These are phyloP conservation scores for Glebionis coronaria DNA, from an alignment of 129 eudicot genomes.

Conservation along the genomic window DNA sequence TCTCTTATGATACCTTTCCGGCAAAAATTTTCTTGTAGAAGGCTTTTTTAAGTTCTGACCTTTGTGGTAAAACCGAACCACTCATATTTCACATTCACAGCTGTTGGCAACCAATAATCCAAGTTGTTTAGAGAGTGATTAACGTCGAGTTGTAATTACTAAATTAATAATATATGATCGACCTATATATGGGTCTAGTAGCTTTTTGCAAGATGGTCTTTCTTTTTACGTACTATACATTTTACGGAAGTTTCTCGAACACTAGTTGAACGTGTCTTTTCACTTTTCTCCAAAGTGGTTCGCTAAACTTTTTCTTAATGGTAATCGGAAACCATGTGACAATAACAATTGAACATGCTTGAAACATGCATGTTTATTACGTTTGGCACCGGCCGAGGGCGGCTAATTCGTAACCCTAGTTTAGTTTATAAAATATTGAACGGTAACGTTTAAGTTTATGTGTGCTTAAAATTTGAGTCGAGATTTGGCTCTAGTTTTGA, in stretches of 20 bases:
- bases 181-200: constrained; percentile 6
- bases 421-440: no score
- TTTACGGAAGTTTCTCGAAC: constrained; percentile 5
- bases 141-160: not conserved
- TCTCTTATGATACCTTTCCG: no score
- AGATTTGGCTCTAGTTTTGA: no score
- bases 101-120: no score
- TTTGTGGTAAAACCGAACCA: no score
- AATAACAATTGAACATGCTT: constrained; percentile 4
- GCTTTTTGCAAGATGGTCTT: not conserved
- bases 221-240: not conserved
- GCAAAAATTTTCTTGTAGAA: no score
- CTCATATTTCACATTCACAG: no score
- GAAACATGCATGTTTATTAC: not conserved
- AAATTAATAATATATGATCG: not conserved
- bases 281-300: constrained; percentile 14
- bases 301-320: constrained; percentile 1
- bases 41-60: no score
- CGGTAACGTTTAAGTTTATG: no score
- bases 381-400: no score
- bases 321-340: constrained; percentile 9
- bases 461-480: no score
- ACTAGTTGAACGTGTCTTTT: constrained; percentile 8
- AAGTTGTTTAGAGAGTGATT: not conserved
- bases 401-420: no score